Percentiles rank a stretch among this genome's conserved stretches.
These are phyloP conservation scores for Actinomucor elegans DNA, from an alignment of 371 early-diverging fungal species.

Conservation along the genomic window DNA sequence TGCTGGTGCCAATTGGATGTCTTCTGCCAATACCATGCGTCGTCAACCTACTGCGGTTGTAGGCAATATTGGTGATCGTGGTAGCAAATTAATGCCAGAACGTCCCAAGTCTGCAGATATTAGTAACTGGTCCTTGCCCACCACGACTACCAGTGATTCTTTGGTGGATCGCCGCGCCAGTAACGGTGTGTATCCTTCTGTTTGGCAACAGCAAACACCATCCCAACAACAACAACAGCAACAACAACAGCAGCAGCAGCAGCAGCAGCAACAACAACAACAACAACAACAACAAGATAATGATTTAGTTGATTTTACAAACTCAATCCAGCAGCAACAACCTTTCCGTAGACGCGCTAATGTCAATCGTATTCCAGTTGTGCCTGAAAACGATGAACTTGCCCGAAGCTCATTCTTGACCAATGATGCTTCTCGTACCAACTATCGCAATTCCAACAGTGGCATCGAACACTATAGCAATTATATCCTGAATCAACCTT, in stretches of 20 bases:
- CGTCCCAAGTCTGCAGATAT: slow-evolving; percentile 67
- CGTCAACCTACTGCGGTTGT: slow-evolving; percentile 11
- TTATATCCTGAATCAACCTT: slow-evolving; percentile 8
- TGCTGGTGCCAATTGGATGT: slow-evolving; percentile 7
- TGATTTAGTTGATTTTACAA: slow-evolving; percentile 27
- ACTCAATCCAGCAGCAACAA: slow-evolving; percentile 20
- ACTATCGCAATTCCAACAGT: neutral
- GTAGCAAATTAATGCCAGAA: slow-evolving; percentile 11
- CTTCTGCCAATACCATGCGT: neutral
- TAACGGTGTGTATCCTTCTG: slow-evolving; percentile 43
- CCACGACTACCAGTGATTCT: slow-evolving; percentile 13
- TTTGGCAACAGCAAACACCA: slow-evolving; percentile 8
- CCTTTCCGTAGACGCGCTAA: slow-evolving; percentile 41
- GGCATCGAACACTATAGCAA: slow-evolving; percentile 17
- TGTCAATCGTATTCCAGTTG: slow-evolving; percentile 52
- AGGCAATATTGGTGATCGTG: slow-evolving; percentile 31
- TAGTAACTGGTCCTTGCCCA: slow-evolving; percentile 58
- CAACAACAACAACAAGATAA: slow-evolving; percentile 11
- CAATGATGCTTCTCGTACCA: neutral
- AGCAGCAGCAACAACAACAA: neutral
- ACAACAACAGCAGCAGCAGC: slow-evolving; percentile 10
- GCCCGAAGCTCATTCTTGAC: slow-evolving; percentile 17
- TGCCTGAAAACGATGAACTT: slow-evolving; percentile 52
- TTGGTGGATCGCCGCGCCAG: slow-evolving; percentile 26
- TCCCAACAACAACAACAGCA: slow-evolving; percentile 1